Conservation (phyloP, 495 filamentous ascomycete species). For the Daldinia caldariorum region DNA sequence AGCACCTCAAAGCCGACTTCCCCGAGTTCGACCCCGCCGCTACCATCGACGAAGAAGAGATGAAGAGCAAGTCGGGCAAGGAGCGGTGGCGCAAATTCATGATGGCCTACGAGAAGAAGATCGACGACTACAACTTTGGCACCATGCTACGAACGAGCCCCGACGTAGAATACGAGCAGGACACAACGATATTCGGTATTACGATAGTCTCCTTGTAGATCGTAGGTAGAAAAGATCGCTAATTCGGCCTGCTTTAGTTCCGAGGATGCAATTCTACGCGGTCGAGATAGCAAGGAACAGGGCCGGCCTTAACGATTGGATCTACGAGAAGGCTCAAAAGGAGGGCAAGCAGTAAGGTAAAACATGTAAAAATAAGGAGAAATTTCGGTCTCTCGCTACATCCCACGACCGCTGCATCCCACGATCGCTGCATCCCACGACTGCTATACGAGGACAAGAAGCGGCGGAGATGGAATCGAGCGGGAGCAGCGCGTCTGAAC, state of each 20-base stretch:
- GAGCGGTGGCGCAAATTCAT: conserved; percentile 96
- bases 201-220: conserved; percentile 15
- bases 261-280: conserved; percentile 98
- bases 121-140: conserved; percentile 97
- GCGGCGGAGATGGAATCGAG: neutral
- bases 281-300: conserved; percentile 94
- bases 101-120: conserved; percentile 89
- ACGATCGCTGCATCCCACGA: neutral
- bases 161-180: conserved; percentile 83
- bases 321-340: conserved; percentile 75
- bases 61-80: conserved; percentile 98
- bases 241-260: conserved; percentile 55
- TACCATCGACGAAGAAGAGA: conserved; percentile 87
- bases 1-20: conserved; percentile 85
- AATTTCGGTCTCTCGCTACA: neutral
- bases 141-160: conserved; percentile 85
- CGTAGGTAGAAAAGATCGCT: neutral
- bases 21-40: conserved; percentile 87
- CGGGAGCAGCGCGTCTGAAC: neutral
- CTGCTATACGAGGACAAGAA: neutral
- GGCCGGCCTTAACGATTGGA: conserved; percentile 92
- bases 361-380: neutral
- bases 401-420: neutral
- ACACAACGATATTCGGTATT: conserved; percentile 90
- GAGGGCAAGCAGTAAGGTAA: conserved; percentile 44